These are phyloP conservation scores for Alternaria gansuensis DNA, from an alignment of 2,329 filamentous ascomycete genomes.

Conservation along the genomic window DNA sequence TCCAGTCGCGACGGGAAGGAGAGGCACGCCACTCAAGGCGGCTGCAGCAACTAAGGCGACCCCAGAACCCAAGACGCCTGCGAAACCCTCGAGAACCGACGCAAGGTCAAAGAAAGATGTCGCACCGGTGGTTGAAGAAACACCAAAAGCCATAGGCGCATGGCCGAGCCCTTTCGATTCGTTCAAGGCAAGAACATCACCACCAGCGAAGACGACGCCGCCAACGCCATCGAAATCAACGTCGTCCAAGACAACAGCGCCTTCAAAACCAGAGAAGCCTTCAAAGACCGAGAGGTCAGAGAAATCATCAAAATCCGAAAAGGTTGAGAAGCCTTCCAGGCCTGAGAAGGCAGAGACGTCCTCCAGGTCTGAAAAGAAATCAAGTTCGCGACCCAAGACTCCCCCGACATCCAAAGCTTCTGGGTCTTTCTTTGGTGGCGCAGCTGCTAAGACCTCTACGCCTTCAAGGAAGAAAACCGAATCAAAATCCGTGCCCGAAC, in stretches of 20 bases:
- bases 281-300: not conserved
- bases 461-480: conserved; percentile 12
- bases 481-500: conserved; percentile 11
- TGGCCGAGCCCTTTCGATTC: conserved; percentile 20
- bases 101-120: conserved; percentile 12
- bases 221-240: conserved; percentile 18
- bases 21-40: conserved; percentile 22
- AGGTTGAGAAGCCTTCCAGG: conserved; percentile 4
- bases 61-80: conserved; percentile 18
- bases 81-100: conserved; percentile 5
- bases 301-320: conserved; percentile 8
- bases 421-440: conserved; percentile 4
- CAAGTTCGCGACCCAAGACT: conserved; percentile 21
- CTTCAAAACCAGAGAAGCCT: conserved; percentile 16
- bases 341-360: conserved; percentile 17
- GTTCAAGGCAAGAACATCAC: conserved; percentile 14
- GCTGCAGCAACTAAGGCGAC: conserved; percentile 17
- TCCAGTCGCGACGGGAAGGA: conserved; percentile 20
- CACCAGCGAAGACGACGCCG: conserved; percentile 7
- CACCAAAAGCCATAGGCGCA: conserved; percentile 18
- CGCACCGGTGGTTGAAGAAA: conserved; percentile 13
- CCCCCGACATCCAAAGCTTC: conserved; percentile 17
- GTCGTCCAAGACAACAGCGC: conserved; percentile 1
- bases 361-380: conserved; percentile 9
- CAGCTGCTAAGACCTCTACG: conserved; percentile 3